phyloP scores from a whole-genome alignment of 345 rosid genomes.

The Hibiscus tridactylites region DNA sequence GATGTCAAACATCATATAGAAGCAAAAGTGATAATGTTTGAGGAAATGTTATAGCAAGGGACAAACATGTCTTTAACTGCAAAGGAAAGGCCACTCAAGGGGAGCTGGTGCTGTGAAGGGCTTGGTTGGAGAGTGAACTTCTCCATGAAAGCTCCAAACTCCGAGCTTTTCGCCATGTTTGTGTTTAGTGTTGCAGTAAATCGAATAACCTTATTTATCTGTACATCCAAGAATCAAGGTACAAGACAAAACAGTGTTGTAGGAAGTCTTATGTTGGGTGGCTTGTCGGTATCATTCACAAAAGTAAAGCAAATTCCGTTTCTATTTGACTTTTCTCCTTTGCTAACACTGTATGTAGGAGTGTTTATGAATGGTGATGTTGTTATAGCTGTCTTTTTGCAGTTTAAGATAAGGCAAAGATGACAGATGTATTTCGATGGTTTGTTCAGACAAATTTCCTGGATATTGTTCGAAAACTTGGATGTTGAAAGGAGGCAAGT shows the following conservation, averaged over 20 bases:
- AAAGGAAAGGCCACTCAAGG: constrained; percentile 61
- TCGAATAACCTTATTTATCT: neutral
- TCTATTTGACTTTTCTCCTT: neutral
- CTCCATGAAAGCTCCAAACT: constrained; percentile 79
- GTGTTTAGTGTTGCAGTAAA: neutral
- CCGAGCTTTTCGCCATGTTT: constrained; percentile 40
- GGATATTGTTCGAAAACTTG: neutral
- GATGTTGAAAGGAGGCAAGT: neutral
- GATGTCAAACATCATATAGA: neutral
- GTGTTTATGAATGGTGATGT: neutral
- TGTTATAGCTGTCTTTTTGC: neutral
- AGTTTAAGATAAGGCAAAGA: neutral
- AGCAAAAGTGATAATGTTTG: too few relatives aligned
- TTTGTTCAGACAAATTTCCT: neutral
- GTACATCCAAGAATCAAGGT: neutral
- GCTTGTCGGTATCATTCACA: neutral
- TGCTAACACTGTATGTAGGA: neutral
- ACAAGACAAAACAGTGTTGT: neutral
- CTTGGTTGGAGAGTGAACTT: constrained; percentile 45
- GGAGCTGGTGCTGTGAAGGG: constrained; percentile 38
- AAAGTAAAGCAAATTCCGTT: neutral
- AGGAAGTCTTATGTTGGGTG: neutral
- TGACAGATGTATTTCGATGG: neutral
- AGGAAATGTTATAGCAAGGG: neutral
- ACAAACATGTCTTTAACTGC: constrained; percentile 88